These are phyloP conservation scores for Miamiensis avidus DNA, from an alignment of 169 alveolate genomes.

Conservation along the genomic window DNA sequence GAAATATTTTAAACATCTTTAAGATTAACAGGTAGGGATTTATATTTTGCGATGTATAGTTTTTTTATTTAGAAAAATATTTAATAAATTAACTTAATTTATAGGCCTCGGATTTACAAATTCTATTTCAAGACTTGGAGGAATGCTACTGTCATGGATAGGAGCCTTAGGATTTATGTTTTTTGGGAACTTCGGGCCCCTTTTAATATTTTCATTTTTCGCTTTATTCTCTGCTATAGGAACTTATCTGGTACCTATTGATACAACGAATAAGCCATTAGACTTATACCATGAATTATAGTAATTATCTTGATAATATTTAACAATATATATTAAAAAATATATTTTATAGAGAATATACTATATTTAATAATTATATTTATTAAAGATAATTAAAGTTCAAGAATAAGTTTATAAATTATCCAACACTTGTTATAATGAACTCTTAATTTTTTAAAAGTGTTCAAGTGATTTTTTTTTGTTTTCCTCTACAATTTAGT, in stretches of 20 bases:
- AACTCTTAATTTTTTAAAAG: too few species aligned
- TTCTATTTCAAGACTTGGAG: neutral
- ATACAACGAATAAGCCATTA: neutral
- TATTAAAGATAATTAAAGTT: too few species aligned
- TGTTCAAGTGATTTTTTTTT: too few species aligned
- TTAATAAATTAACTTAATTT: too few species aligned
- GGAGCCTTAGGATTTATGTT: neutral
- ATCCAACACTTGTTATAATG: too few species aligned
- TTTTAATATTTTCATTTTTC: neutral
- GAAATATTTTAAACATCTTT: neutral
- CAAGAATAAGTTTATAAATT: neutral
- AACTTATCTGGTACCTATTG: neutral
- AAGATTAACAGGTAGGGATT: neutral
- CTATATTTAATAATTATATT: too few species aligned
- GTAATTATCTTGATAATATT: neutral
- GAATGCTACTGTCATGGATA: neutral
- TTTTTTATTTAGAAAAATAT: too few species aligned
- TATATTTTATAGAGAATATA: too few species aligned
- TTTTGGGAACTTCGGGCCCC: neutral
- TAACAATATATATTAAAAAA: too few species aligned
- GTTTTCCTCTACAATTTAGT: too few species aligned
- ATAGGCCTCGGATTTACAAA: neutral
- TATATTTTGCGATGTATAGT: neutral
- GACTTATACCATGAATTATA: neutral
- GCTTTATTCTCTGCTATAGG: neutral